Evolutionary conservation across 2,329 filamentous ascomycete species (phyloP).

Genomic region (Colletotrichum shisoi): DNA sequence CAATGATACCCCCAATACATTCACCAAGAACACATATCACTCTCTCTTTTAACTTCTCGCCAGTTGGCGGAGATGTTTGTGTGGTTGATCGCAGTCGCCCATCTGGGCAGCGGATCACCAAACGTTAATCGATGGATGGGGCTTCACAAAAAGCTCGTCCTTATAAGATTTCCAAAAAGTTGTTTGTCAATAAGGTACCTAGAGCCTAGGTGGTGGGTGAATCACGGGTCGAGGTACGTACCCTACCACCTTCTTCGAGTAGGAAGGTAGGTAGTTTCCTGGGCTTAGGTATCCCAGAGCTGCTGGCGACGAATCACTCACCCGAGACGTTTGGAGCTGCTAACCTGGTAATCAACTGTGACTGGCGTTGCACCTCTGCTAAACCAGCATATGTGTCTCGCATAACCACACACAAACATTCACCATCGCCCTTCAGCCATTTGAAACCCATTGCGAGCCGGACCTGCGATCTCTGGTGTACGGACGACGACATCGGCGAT

Average conservation of each 20-base stretch:
- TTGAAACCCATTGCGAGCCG: constrained; percentile 2
- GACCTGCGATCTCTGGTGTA: constrained; percentile 1
- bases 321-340: constrained; percentile 35
- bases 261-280: not conserved
- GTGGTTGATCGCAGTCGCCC: no score
- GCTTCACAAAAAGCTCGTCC: not conserved
- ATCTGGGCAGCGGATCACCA: not conserved
- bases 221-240: constrained; percentile 29
- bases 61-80: not conserved
- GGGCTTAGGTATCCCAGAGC: not conserved
- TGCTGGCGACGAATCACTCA: constrained; percentile 31
- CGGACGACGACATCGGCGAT: not conserved
- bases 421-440: not conserved
- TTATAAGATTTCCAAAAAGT: not conserved
- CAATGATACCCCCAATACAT: constrained; percentile 7
- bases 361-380: constrained; percentile 23
- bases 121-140: not conserved
- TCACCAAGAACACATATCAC: not conserved
- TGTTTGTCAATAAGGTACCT: no score
- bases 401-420: constrained; percentile 7
- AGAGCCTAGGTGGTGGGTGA: not conserved
- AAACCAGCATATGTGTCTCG: constrained; percentile 32
- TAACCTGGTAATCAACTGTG: constrained; percentile 37
- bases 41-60: not conserved
- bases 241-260: not conserved